Evolutionary conservation across 73 alveolate genomes (phyloP), one percentile per base, ranked within the genome.

Genomic region (Blepharisma stoltei): DNA sequence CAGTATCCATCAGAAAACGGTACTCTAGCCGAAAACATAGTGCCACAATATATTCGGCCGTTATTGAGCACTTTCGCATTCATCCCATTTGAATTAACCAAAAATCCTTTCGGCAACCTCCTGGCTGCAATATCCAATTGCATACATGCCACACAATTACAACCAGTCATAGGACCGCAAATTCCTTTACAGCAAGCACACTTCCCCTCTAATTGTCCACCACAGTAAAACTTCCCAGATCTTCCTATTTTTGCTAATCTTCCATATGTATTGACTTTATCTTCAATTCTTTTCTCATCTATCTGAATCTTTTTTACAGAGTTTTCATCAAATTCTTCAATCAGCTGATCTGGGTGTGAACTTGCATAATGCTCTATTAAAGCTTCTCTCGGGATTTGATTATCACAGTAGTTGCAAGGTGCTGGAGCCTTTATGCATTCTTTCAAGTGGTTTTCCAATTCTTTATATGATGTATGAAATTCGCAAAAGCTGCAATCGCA

Each of bases 1-100:
- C 90, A 83, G 46, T 78, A 83, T 9, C 90, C 90, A 78, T 83
- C 90, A 78, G 86, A 78, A 37, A 66, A 50, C 1, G 80, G 78
- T 1, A 69, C 78, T 25, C 83, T 81, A 25, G 0, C 50, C 9
- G 77, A 0, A 18, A 48, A 23, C 44, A 41, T 48, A 54, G 86
- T 65, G 46, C 90, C 90, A 69, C 90, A 83, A 50, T 83, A 83
- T 32, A 54, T 3, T 32, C 3, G 66, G 23, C 83, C 80, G 1
- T 84, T 83, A 14, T 54, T 41, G 18, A 83, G 83, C 23, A 14
- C n/a, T 54, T 84, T 83, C 0, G 76, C 9, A 6, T 60, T 41
- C 27, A 8, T 20, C 67, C 90, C 90, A 14, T 65, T 86, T 54
- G 80, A 43, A 66, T 83, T 83, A 1, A 83, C 90, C 27, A 83